Conservation (phyloP, 768 basidiomycete genomes). For the Dentipellis fragilis region DNA sequence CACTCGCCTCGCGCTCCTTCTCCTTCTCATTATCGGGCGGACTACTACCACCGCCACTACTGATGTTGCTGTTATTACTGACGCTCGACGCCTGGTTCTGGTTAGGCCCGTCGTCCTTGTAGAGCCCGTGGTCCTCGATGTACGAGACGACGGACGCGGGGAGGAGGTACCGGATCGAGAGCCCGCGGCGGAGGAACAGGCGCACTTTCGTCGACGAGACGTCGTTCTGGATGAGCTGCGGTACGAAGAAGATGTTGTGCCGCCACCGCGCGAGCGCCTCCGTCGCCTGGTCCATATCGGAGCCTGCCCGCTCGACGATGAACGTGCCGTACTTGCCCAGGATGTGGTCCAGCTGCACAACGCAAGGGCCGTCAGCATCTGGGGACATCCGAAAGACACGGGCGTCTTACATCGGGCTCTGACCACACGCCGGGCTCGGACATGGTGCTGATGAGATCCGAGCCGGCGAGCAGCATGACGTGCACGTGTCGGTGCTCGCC, state of each 20-base stretch:
- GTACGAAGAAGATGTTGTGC: constrained; percentile 54
- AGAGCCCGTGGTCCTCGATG: constrained; percentile 77
- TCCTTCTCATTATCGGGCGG: too few species aligned
- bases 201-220: constrained; percentile 93
- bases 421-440: constrained; percentile 98
- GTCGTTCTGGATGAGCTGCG: constrained; percentile 94
- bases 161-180: constrained; percentile 82
- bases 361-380: constrained; percentile 5
- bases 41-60: too few species aligned
- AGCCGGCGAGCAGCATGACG: constrained; percentile 94
- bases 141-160: constrained; percentile 90
- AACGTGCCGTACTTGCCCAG: constrained; percentile 89
- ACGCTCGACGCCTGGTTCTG: too few species aligned
- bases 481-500: constrained; percentile 69
- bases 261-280: constrained; percentile 17
- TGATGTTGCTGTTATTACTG: too few species aligned
- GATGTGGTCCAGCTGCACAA: constrained; percentile 84
- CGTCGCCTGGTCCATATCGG: constrained; percentile 28
- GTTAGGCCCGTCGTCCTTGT: constrained; percentile 44
- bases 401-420: constrained; percentile 75
- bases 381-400: constrained; percentile 24
- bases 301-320: constrained; percentile 92
- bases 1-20: too few species aligned
- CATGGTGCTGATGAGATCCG: constrained; percentile 96
- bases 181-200: constrained; percentile 66